A percentile compares a stretch with the other conserved stretches of the same genome.
phyloP scores from a whole-genome alignment of 352 stramenopile species.

The Poterioochromonas sp. region DNA sequence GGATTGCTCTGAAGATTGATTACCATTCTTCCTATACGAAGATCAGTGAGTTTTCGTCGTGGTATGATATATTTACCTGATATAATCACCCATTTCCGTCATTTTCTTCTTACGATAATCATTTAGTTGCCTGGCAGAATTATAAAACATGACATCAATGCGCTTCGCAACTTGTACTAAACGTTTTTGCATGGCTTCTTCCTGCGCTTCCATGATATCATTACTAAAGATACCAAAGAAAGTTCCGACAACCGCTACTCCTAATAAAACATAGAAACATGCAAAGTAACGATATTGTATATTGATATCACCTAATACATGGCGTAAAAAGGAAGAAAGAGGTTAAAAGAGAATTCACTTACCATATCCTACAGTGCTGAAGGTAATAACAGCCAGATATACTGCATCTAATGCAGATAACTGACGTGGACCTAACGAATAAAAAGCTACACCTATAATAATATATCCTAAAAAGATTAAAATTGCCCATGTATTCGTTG shows the following conservation, averaged over 20 bases:
- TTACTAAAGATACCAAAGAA: background rate
- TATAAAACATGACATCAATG: background rate
- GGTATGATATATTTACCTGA: too few relatives aligned
- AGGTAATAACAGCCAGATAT: constrained; percentile 2
- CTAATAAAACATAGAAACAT: background rate
- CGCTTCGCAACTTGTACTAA: background rate
- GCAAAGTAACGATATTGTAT: background rate
- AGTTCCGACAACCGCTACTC: background rate
- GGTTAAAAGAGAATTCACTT: background rate
- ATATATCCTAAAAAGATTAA: background rate
- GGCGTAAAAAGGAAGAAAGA: background rate
- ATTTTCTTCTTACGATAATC: background rate
- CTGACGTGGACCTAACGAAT: background rate
- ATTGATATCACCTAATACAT: background rate
- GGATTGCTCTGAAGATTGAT: background rate
- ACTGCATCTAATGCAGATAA: background rate
- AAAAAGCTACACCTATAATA: background rate
- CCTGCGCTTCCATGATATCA: background rate
- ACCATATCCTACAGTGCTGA: constrained; percentile 5
- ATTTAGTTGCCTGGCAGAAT: background rate
- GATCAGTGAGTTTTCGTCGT: too few relatives aligned
- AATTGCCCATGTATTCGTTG: background rate
- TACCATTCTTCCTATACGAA: background rate
- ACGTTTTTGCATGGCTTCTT: background rate
- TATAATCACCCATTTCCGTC: background rate